Percentiles rank a stretch among this genome's conserved stretches.
phyloP scores from a whole-genome alignment of 2,329 filamentous ascomycete genomes.

The Diaporthe destruens region DNA sequence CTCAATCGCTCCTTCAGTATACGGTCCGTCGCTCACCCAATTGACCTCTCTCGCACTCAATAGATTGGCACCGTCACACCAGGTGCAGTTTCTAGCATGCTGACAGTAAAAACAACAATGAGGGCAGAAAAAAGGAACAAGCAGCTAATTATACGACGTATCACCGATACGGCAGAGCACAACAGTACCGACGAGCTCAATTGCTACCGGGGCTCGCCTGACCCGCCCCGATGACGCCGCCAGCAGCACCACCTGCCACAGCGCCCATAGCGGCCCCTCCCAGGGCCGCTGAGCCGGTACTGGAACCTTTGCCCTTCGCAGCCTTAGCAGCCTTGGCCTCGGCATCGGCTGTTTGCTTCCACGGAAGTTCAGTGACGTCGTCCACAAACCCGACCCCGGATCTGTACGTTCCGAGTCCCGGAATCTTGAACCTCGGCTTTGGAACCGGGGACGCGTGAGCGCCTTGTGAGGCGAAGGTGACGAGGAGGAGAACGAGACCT shows the following conservation, averaged over 20 bases:
- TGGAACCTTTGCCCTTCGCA: neutral
- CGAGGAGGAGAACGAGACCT: neutral
- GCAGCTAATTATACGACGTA: neutral
- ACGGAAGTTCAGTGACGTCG: neutral
- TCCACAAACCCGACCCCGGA: neutral
- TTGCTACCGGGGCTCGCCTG: neutral
- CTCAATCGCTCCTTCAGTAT: no score
- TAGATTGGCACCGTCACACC: no score
- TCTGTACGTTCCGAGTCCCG: neutral
- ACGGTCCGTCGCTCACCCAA: no score
- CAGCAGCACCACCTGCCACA: neutral
- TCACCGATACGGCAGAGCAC: neutral
- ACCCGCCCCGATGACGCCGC: neutral
- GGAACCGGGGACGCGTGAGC: neutral
- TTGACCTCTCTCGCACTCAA: no score
- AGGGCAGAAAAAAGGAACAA: no score
- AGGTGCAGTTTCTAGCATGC: neutral
- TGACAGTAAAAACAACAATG: neutral
- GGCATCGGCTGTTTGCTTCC: neutral
- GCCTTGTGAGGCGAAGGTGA: neutral
- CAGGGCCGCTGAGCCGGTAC: neutral
- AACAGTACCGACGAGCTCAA: neutral
- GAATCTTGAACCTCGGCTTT: neutral
- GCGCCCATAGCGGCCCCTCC: neutral
- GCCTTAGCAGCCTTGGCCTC: neutral